Conservation (phyloP, 2,329 filamentous ascomycete species). For the Conoideocrella luteorostrata region DNA sequence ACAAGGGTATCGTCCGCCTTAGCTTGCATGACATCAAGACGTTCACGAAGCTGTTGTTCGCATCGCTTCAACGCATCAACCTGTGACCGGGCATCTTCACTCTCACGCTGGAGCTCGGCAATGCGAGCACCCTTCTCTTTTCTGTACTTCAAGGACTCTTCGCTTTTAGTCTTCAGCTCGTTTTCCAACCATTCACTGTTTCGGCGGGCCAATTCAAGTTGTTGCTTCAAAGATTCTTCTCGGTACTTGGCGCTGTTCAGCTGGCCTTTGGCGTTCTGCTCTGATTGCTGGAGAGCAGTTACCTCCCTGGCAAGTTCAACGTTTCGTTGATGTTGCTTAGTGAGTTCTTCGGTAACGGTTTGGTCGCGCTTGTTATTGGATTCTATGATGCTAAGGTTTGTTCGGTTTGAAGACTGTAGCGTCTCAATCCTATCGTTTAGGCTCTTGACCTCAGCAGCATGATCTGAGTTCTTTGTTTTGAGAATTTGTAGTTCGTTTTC, state of each 20-base stretch:
- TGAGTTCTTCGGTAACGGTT: slow-evolving; percentile 76
- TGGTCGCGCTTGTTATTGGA: slow-evolving; percentile 85
- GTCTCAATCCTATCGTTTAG: slow-evolving; percentile 78
- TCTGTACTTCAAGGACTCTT: slow-evolving; percentile 80
- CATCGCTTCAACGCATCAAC: slow-evolving; percentile 72
- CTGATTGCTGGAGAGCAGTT: slow-evolving; percentile 71
- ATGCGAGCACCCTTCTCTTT: slow-evolving; percentile 93
- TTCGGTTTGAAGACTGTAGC: slow-evolving; percentile 86
- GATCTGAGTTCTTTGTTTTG: slow-evolving; percentile 67
- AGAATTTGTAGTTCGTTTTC: slow-evolving; percentile 77
- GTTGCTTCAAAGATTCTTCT: slow-evolving; percentile 83
- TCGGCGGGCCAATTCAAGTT: slow-evolving; percentile 79
- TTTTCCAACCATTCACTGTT: slow-evolving; percentile 91
- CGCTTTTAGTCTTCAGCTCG: slow-evolving; percentile 83
- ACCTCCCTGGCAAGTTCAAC: slow-evolving; percentile 79
- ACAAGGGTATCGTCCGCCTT: slow-evolving; percentile 80
- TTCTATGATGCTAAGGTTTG: slow-evolving; percentile 82
- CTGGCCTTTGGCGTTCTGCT: slow-evolving; percentile 74
- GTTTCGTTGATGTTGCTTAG: slow-evolving; percentile 82
- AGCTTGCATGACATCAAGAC: slow-evolving; percentile 75
- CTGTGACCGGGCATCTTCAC: slow-evolving; percentile 75
- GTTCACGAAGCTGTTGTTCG: slow-evolving; percentile 72
- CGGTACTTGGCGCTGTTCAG: slow-evolving; percentile 80
- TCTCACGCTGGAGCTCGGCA: slow-evolving; percentile 77
- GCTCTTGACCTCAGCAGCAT: slow-evolving; percentile 67